Evolutionary conservation across 768 basidiomycete genomes (phyloP), one percentile per base, ranked within the genome.

Genomic region (Russula brevipes): DNA sequence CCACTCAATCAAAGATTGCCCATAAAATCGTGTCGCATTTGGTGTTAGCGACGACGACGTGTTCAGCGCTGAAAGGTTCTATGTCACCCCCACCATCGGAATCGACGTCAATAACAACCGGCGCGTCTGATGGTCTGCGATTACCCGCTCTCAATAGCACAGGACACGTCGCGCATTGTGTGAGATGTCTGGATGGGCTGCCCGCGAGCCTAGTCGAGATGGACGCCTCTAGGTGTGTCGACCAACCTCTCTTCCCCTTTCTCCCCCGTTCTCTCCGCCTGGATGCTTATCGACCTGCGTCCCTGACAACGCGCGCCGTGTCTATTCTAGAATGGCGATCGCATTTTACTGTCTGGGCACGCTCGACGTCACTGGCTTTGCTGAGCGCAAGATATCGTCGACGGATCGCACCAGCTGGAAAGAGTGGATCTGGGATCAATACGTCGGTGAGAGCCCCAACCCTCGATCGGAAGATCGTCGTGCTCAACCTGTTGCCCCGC

Each of bases 391-490:
- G 66, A 80, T 79, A 1, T 79, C 72, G 9, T 71, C 77, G 7
- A 68, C 71, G 16, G 85, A 94, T 66, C 81, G 82, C n/a, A 73
- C 81, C 46, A 72, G 72, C 0, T 96, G 89, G 88, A 76, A 76
- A 52, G 78, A 84, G 59, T 98, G 95, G 95, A 82, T 98, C 53
- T 99, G 95, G 92, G 81, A 79, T 24, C 87, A 94, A 72, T 91
- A 97, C 68, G 82, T 80, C 47, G 75, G 91, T 88, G 44, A 66
- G 79, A 55, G 4, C 38, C 38, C 38, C 38, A 39, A 39, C 38
- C 38, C 38, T 7, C 38, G 38, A 39, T 39, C 12, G 8, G 38
- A 12, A 12, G 38, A 7, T 39, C 38, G 3, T 7, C 12, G 41
- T 14, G 11, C 12, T 4, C 12, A 4, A 4, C 12, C 16, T 4